Base-by-base conservation (phyloP, 306 rosid species). In the Lathyrus aphaca region DNA sequence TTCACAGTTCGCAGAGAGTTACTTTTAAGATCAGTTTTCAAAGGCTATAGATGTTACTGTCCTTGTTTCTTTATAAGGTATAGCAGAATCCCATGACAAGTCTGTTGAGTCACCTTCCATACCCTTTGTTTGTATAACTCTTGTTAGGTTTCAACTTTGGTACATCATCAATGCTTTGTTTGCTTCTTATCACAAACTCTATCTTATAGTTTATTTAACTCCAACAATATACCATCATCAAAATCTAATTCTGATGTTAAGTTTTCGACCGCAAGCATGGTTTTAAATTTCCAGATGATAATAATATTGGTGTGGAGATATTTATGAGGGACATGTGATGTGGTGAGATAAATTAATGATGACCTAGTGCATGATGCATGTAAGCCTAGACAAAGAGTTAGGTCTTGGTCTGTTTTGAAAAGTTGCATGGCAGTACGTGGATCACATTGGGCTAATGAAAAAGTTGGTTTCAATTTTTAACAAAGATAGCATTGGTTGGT, bases 21-120 rank as follows among this genome's bases (percentile, higher is more conserved):
- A 48, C 65, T 67, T 54, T 62, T 43, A 35, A 17, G 39, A 35
- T 53, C 37, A 64, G 56, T 73, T 60, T 61, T 59, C 71, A 78
- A 73, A 76, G 62, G 43, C 77, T 17, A 35, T 35, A 76, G 67
- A 68, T 55, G 49, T 42, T 57, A 78, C 12, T 56, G 72, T 70
- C 79, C 77, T 64, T 69, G 50, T 75, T 81, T 83, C 77, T 58
- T 71, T 77, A 49, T 74, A 71, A 38, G 85, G 44, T 64, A 61
- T 21, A 30, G 76, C 91, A 80, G 10, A 65, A 77, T 51, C 74
- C 39, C 8, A 82, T 54, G 76, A 57, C 66, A 10, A 64, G 71
- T 43, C 76, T 46, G 59, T 35, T 70, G 43, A n/a, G 61, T 68
- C 80, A 72, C 72, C 54, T 72, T 80, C 84, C 27, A 12, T 61